These are phyloP conservation scores for Aeschynomene evenia DNA, from an alignment of 306 rosid species.

Conservation along the genomic window DNA sequence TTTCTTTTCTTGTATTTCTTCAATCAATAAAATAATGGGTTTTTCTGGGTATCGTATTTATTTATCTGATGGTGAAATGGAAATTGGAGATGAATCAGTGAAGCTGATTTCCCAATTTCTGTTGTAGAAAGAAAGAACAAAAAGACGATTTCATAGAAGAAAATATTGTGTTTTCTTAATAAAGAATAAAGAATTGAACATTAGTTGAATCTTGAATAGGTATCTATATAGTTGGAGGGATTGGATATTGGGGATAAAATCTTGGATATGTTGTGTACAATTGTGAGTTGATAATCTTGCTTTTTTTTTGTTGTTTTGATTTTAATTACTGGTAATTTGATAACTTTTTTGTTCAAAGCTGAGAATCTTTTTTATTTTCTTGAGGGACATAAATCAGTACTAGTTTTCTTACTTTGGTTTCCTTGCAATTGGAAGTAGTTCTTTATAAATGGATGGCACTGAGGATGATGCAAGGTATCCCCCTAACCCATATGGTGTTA, in stretches of 20 bases:
- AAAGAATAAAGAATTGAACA: neutral
- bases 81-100: neutral
- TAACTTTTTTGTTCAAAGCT: neutral
- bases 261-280: neutral
- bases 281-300: neutral
- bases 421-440: conserved; percentile 16
- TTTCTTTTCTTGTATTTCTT: neutral
- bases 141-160: neutral
- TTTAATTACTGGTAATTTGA: neutral
- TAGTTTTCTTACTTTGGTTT: conserved; percentile 28
- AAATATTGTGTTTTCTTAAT: neutral
- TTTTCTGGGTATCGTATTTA: neutral
- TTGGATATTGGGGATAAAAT: neutral
- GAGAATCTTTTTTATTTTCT: neutral
- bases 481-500: conserved; percentile 41
- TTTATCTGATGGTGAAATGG: neutral
- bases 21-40: no score
- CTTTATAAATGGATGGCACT: conserved; percentile 62
- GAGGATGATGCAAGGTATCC: conserved; percentile 67
- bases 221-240: neutral
- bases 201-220: neutral
- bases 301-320: no score
- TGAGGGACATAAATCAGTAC: neutral
- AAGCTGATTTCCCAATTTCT: neutral
- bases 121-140: neutral